phyloP scores from a whole-genome alignment of 1,139 yeast species.

The Hansenula sp. region DNA sequence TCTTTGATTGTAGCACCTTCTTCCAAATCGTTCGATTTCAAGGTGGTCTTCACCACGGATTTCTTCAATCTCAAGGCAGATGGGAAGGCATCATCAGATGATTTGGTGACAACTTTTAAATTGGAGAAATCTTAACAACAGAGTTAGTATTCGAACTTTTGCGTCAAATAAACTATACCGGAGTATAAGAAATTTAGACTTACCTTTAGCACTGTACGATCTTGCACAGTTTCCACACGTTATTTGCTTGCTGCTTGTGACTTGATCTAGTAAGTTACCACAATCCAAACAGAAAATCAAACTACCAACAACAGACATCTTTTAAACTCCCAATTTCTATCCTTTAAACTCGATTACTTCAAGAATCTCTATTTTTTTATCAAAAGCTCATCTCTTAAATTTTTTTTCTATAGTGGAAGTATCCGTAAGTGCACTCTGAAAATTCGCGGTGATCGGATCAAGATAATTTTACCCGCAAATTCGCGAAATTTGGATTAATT shows the following conservation, averaged over 20 bases:
- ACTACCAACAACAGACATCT: slow-evolving; percentile 93
- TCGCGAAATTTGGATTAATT: not conserved
- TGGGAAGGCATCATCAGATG: slow-evolving; percentile 88
- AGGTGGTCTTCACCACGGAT: slow-evolving; percentile 84
- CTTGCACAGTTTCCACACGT: slow-evolving; percentile 68
- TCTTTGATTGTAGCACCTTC: slow-evolving; percentile 97
- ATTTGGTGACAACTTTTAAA: slow-evolving; percentile 79
- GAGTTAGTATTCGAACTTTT: slow-evolving; percentile 3
- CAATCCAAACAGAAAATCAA: slow-evolving; percentile 92
- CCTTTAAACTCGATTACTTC: not conserved
- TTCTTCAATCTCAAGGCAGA: slow-evolving; percentile 75
- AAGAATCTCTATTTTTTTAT: not conserved
- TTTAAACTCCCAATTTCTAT: not conserved
- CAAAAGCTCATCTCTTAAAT: slow-evolving; percentile 1
- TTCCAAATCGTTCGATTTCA: slow-evolving; percentile 74
- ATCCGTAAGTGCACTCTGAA: too few relatives aligned
- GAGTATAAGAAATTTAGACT: slow-evolving; percentile 7
- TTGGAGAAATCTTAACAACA: slow-evolving; percentile 52
- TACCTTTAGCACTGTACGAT: slow-evolving; percentile 45
- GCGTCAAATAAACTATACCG: not conserved
- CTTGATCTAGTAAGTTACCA: slow-evolving; percentile 81
- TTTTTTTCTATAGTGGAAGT: not conserved
- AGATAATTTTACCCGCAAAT: not conserved
- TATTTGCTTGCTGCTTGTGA: slow-evolving; percentile 44
- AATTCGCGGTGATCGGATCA: too few relatives aligned